Evolutionary conservation across 495 filamentous ascomycete genomes (phyloP).

Genomic region (Trichoderma reesei): DNA sequence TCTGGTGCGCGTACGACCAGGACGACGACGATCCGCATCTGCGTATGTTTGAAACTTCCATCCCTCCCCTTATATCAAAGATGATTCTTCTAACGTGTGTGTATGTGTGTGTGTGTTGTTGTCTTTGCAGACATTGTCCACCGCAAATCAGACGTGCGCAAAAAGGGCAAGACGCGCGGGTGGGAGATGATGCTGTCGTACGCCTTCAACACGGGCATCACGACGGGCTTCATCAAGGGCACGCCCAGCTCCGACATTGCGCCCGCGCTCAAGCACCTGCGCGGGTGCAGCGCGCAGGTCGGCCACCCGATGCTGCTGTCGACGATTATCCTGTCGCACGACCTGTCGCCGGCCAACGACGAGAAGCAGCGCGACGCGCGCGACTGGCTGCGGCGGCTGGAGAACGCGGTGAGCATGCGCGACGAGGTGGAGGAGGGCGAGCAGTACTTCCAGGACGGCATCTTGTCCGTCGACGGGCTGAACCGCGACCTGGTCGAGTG

Average conservation of each 20-base stretch:
- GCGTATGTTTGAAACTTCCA: constrained; percentile 26
- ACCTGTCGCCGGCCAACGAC: constrained; percentile 38
- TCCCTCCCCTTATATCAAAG: not conserved
- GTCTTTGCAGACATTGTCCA: constrained; percentile 41
- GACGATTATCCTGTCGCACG: constrained; percentile 42
- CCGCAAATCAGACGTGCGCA: constrained; percentile 47
- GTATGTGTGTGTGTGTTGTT: too few relatives aligned
- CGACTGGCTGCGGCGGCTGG: constrained; percentile 45
- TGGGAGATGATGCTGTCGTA: constrained; percentile 52
- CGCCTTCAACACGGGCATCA: constrained; percentile 39
- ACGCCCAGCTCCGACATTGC: constrained; percentile 40
- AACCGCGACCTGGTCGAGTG: constrained; percentile 49
- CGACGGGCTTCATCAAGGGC: constrained; percentile 45
- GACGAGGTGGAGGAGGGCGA: constrained; percentile 42
- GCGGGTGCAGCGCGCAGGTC: constrained; percentile 32
- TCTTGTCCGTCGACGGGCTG: constrained; percentile 43
- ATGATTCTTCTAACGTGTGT: too few relatives aligned
- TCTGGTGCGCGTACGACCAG: constrained; percentile 44
- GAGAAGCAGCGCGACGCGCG: constrained; percentile 45
- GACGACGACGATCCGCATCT: constrained; percentile 41
- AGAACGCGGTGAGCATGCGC: constrained; percentile 49
- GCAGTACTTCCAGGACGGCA: constrained; percentile 35
- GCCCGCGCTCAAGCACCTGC: constrained; percentile 34
- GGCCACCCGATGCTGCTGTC: constrained; percentile 44
- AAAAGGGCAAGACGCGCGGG: constrained; percentile 46